Evolutionary conservation across 2,329 filamentous ascomycete genomes (phyloP).

Genomic region (Aspergillus ochraceus): DNA sequence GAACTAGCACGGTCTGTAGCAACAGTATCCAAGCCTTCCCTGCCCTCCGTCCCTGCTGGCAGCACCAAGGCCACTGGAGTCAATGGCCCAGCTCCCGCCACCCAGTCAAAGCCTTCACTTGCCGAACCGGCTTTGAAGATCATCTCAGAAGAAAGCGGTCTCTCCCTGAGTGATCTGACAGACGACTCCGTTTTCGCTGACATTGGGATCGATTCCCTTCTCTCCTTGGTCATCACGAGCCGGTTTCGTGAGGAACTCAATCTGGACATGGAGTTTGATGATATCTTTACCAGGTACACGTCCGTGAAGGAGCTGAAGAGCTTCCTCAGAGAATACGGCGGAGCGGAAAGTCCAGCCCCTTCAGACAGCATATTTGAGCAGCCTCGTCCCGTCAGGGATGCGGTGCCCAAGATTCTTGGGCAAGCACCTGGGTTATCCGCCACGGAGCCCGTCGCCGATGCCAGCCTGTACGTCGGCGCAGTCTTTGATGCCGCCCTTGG

Average conservation of each 20-base stretch:
- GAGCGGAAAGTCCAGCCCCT: not conserved
- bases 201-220: conserved; percentile 11
- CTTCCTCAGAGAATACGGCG: not conserved
- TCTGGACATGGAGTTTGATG: conserved; percentile 5
- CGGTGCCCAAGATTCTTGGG: not conserved
- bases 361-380: not conserved
- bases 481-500: conserved; percentile 4
- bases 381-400: not conserved
- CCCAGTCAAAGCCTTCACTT: not conserved
- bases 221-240: conserved; percentile 5
- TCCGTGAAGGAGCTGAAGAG: not conserved
- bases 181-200: conserved; percentile 10
- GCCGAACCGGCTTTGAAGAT: not conserved
- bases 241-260: conserved; percentile 10
- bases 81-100: not conserved
- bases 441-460: not conserved
- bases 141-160: conserved; percentile 11
- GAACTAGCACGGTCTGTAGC: not conserved
- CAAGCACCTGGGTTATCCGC: not conserved
- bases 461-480: not conserved
- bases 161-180: conserved; percentile 6
- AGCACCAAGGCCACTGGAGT: not conserved
- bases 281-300: not conserved
- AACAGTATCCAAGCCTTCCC: conserved; percentile 3
- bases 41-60: not conserved